These are phyloP conservation scores for Globisporangium nodosum DNA, from an alignment of 352 stramenopile species.

Conservation along the genomic window DNA sequence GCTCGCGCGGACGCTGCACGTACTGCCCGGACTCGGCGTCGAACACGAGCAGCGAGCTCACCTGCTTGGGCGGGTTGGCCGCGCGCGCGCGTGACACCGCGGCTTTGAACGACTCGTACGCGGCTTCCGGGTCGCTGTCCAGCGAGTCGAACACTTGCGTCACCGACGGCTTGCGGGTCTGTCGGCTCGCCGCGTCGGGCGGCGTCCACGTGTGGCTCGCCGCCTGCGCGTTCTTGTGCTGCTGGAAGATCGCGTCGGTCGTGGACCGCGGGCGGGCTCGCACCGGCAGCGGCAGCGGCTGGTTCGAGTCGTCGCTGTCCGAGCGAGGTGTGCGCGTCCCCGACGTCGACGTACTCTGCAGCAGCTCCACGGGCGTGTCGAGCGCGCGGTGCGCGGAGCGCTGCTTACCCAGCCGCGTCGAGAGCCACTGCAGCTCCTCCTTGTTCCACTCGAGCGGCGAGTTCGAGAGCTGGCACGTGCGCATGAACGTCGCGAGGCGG, in stretches of 20 bases:
- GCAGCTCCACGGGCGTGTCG: constrained; percentile 4
- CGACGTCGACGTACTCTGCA: background rate
- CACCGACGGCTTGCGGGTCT: background rate
- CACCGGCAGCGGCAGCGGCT: background rate
- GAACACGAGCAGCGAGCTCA: constrained; percentile 21
- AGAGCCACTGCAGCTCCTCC: constrained; percentile 29
- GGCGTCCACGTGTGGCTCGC: constrained; percentile 3
- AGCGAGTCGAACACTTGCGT: constrained; percentile 5
- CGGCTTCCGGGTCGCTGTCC: constrained; percentile 8
- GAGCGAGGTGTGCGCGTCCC: background rate
- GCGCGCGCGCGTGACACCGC: constrained; percentile 14
- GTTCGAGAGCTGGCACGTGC: constrained; percentile 1
- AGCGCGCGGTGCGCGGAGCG: constrained; percentile 13
- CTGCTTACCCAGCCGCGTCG: constrained; percentile 10
- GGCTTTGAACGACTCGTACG: constrained; percentile 12
- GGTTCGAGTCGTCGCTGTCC: too few relatives aligned
- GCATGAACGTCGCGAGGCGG: background rate
- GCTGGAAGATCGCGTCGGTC: constrained; percentile 8
- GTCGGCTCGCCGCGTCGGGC: background rate
- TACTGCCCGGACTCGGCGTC: constrained; percentile 24
- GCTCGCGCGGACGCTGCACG: constrained; percentile 14
- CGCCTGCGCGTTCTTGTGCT: constrained; percentile 1
- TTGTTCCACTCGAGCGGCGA: constrained; percentile 26
- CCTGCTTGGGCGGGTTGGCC: constrained; percentile 16
- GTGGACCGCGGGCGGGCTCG: constrained; percentile 4